A percentile compares a stretch with the other conserved stretches of the same genome.
phyloP scores from a whole-genome alignment of 306 rosid genomes.

The Leucaena leucocephala region DNA sequence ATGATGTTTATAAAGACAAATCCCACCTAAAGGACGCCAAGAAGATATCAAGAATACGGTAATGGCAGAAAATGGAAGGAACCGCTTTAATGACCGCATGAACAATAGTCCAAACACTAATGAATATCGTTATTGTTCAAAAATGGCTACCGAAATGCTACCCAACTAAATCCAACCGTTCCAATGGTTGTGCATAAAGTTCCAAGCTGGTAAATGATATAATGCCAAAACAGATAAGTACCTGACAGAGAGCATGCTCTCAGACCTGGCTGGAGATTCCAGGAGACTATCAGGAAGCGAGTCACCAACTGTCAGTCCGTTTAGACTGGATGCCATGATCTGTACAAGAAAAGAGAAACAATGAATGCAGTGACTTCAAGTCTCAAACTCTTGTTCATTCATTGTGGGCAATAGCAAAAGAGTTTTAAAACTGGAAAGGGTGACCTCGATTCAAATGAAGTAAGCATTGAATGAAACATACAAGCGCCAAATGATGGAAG shows the following conservation, averaged over 20 bases:
- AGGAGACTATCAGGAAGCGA: slow-evolving; percentile 86
- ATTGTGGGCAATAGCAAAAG: slow-evolving; percentile 13
- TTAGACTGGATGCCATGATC: slow-evolving; percentile 99
- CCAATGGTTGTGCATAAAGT: slow-evolving; percentile 6
- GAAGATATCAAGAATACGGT: not conserved
- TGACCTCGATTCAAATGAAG: slow-evolving; percentile 8
- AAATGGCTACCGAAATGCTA: slow-evolving; percentile 15
- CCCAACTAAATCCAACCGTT: slow-evolving; percentile 10
- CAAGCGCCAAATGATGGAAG: slow-evolving; percentile 16
- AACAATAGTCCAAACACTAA: slow-evolving; percentile 24
- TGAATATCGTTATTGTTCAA: not conserved
- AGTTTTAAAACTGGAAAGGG: not conserved
- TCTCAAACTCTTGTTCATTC: slow-evolving; percentile 3
- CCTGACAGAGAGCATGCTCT: slow-evolving; percentile 74
- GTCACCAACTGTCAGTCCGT: slow-evolving; percentile 95
- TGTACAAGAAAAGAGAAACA: slow-evolving; percentile 34
- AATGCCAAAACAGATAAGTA: slow-evolving; percentile 29
- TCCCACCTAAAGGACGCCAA: slow-evolving; percentile 1
- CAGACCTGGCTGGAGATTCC: slow-evolving; percentile 98
- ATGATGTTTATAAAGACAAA: not conserved
- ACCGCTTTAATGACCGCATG: not conserved
- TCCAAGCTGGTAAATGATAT: slow-evolving; percentile 4
- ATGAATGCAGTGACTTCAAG: slow-evolving; percentile 24
- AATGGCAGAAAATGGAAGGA: slow-evolving; percentile 1
- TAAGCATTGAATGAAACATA: slow-evolving; percentile 5